These are phyloP conservation scores for Euphorbia lathyris DNA, from an alignment of 345 rosid species.

Conservation along the genomic window DNA sequence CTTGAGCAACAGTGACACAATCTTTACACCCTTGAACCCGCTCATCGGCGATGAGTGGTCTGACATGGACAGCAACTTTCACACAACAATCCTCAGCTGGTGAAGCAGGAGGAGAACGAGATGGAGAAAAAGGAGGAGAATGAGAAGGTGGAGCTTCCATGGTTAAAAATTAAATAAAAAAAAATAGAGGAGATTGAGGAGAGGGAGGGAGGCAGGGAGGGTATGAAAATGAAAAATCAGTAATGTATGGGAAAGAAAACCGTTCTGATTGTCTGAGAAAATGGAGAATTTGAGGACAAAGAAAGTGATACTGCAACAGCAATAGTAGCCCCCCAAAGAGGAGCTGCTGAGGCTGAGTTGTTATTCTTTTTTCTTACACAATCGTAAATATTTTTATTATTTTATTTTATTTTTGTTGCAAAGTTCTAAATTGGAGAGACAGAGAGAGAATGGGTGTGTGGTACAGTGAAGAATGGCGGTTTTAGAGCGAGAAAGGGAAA, in stretches of 20 bases:
- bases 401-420: not conserved
- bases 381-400: not conserved
- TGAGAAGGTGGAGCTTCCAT: constrained; percentile 30
- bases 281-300: constrained; percentile 28
- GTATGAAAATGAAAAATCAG: constrained; percentile 14
- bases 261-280: constrained; percentile 33
- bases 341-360: not conserved
- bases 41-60: constrained; percentile 96
- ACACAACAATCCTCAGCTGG: constrained; percentile 83
- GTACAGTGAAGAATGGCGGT: not conserved
- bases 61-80: constrained; percentile 92
- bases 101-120: not conserved
- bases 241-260: constrained; percentile 12
- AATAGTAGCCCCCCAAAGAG: constrained; percentile 5
- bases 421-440: constrained; percentile 13
- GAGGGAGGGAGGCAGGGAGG: constrained; percentile 1
- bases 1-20: constrained; percentile 78
- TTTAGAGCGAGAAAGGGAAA: constrained; percentile 25
- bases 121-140: constrained; percentile 14
- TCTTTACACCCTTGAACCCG: constrained; percentile 88
- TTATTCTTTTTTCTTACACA: not conserved
- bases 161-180: not conserved
- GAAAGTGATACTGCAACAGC: constrained; percentile 40
- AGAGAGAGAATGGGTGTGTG: not conserved
- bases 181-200: not conserved